Conservation (phyloP, 2,329 filamentous ascomycete genomes). For the Fusarium torreyae region DNA sequence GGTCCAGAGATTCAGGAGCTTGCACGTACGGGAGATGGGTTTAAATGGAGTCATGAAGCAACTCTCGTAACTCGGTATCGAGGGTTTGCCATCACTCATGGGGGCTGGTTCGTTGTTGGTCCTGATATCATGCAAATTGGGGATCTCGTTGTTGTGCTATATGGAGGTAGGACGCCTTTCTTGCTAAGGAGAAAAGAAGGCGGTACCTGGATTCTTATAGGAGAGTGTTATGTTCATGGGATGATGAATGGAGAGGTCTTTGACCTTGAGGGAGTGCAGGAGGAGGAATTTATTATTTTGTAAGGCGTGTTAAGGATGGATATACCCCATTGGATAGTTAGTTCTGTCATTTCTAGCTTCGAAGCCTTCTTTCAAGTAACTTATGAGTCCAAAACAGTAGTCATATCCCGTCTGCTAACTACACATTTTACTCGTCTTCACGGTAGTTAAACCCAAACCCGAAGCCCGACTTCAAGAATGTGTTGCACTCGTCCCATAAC, state of each 20-base stretch:
- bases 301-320: slow-evolving; percentile 37
- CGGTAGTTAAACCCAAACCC: too few relatives aligned
- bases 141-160: slow-evolving; percentile 53
- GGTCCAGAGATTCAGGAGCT: slow-evolving; percentile 46
- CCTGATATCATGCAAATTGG: slow-evolving; percentile 51
- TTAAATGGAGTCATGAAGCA: slow-evolving; percentile 56
- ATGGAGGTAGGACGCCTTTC: slow-evolving; percentile 54
- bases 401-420: too few relatives aligned
- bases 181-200: slow-evolving; percentile 45
- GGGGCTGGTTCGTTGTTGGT: slow-evolving; percentile 54
- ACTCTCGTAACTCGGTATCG: slow-evolving; percentile 55
- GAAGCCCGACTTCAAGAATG: too few relatives aligned
- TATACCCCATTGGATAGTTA: slow-evolving; percentile 21
- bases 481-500: too few relatives aligned
- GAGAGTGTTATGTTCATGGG: slow-evolving; percentile 58
- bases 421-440: too few relatives aligned
- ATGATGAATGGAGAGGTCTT: slow-evolving; percentile 56
- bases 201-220: slow-evolving; percentile 50
- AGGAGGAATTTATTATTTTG: slow-evolving; percentile 53
- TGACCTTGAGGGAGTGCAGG: slow-evolving; percentile 34
- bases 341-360: neutral
- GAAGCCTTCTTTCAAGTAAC: neutral
- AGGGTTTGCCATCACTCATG: slow-evolving; percentile 52
- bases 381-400: too few relatives aligned
- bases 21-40: slow-evolving; percentile 50